Evolutionary conservation across 768 basidiomycete species (phyloP), one percentile per base, ranked within the genome.

Genomic region (Candolleomyces efflorescens): DNA sequence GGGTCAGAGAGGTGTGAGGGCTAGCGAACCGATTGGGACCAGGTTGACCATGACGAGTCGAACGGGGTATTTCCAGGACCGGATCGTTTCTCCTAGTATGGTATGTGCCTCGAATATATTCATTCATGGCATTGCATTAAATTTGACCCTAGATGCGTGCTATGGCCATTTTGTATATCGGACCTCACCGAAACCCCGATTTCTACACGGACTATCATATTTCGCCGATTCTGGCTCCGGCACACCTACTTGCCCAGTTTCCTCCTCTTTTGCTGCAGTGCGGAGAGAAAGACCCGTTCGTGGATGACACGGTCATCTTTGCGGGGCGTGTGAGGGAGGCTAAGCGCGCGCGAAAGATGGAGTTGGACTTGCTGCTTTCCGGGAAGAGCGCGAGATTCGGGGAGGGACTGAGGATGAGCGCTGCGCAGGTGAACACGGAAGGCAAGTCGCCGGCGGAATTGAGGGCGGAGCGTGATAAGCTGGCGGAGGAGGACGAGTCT

Each of bases 161-260:
- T 0, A 99, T 99, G 97, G 96, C 96, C 3, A 95, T 97, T 67
- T 75, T 96, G 61, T 97, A 97, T 73, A 89, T 99, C 59, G 96
- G 96, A 1, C 96, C 97, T 0, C 84, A 91, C 66, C 88, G 87
- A 53, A 90, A 93, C 68, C 97, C 97, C 6, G 94, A 98, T 71
- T 95, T 99, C 69, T 83, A 85, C 55, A 89, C 89, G 17, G 95
- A 99, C 76, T 98, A 98, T 72, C 88, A 92, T 74, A 86, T 99
- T 63, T 98, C 96, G 17, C 97, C 97, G 1, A 90, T 99, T 65
- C 82, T 98, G 51, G 84, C 95, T 6, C 96, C 96, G 4, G 76
- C 80, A 50, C 77, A 83, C 54, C 77, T 98, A 3, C 84, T 99
- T 12, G 93, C 92, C 1, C 89, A 92, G 64, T 98, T 98, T 73